Base-by-base conservation (phyloP, 2,329 filamentous ascomycete species). In the Periconia sp. region DNA sequence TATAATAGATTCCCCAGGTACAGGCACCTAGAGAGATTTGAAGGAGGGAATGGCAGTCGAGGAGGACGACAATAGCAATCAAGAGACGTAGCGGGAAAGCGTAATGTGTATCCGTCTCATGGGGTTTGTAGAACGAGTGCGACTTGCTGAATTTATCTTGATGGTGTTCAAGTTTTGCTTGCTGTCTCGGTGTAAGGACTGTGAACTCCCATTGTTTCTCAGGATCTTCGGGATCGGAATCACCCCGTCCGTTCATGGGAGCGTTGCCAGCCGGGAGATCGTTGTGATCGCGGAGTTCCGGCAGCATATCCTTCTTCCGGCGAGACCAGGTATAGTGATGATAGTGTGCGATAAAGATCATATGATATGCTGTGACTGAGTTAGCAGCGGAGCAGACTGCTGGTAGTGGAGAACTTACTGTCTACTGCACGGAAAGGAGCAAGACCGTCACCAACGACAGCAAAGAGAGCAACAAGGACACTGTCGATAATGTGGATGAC, bases 81-180 rank as follows among this genome's bases (percentile, higher is more conserved):
- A 95, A 82, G 5, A 90, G 76, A 22, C 80, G 78, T 1, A 92
- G 74, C 0, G 89, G 88, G 49, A 95, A 95, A 0, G 89, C 86
- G 62, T 84, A 79, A 64, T 95, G 89, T 0, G 89, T 95, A 23
- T 83, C 77, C 0, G 89, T 95, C 69, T 95, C 89, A 67, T 95
- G 87, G 0, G 89, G 89, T 59, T 92, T 92, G 76, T 95, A 95
- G 69, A 92, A 95, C 5, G 87, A 91, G 66, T 95, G 89, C 0
- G 86, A 90, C 56, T 87, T 89, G 61, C 86, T 80, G 60, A 94
- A 87, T 60, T 92, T 92, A 54, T 77, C 79, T 61, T 92, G 87
- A 60, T 95, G 89, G 63, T 94, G 85, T 36, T 85, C 78, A 8
- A 95, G 78, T 35, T 79, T 82, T 46, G 78, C 78, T 60, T 91